Evolutionary conservation across 305 asterid species (phyloP).

Genomic region (Solanum hybrid): DNA sequence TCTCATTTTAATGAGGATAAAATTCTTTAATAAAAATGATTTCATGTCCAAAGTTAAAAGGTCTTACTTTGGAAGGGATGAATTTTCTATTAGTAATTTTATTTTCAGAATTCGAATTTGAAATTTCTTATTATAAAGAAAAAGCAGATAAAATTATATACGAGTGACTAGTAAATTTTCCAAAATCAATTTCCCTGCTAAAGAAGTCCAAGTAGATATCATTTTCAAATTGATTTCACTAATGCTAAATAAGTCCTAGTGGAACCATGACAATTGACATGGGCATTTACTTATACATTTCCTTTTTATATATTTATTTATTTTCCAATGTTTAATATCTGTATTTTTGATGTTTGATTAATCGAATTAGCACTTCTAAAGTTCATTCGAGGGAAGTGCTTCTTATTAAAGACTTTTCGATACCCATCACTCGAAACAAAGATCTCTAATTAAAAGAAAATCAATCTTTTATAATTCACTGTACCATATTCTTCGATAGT

Average conservation of each 20-base stretch:
- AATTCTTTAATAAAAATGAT: neutral
- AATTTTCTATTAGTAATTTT: neutral
- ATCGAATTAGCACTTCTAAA: too few relatives aligned
- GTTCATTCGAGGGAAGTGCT: accelerated
- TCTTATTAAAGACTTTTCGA: too few relatives aligned
- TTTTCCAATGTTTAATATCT: too few relatives aligned
- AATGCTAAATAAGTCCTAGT: neutral
- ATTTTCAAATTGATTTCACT: neutral
- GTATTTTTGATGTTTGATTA: too few relatives aligned
- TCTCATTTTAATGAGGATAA: neutral
- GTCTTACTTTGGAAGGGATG: neutral
- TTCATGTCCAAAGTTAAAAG: neutral
- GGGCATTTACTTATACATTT: neutral
- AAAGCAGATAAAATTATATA: neutral
- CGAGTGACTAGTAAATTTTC: too few relatives aligned
- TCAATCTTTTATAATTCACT: too few relatives aligned
- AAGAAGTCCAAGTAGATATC: neutral
- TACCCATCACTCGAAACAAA: too few relatives aligned
- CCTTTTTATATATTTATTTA: too few relatives aligned
- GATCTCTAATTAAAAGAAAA: too few relatives aligned
- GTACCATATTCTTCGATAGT: too few relatives aligned
- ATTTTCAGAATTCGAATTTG: neutral
- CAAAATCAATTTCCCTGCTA: neutral
- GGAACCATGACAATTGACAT: neutral
- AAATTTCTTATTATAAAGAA: neutral